Conservation (phyloP, 1,284 basidiomycete genomes). For the Pascua guehoae region DNA sequence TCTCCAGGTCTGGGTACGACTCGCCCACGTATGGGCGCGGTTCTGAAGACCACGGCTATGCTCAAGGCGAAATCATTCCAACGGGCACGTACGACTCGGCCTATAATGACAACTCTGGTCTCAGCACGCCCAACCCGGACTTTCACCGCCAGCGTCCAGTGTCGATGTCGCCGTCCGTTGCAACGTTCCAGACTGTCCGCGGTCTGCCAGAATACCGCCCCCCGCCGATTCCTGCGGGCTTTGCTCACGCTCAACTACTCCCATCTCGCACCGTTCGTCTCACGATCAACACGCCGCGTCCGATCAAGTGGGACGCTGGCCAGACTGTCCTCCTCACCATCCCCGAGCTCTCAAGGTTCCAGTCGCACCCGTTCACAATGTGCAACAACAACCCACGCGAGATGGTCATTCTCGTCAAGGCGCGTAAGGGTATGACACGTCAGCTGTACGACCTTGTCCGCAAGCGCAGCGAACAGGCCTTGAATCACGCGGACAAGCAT, state of each 20-base stretch:
- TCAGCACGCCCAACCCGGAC: no score
- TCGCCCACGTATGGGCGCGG: no score
- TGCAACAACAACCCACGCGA: slow-evolving; percentile 63
- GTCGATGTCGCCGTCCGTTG: not conserved
- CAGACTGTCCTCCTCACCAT: slow-evolving; percentile 62
- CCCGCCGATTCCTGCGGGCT: slow-evolving; percentile 48
- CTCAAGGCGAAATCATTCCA: slow-evolving; percentile 9
- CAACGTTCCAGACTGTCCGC: not conserved
- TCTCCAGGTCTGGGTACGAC: not conserved
- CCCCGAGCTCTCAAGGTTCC: slow-evolving; percentile 64
- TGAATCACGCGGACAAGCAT: slow-evolving; percentile 17
- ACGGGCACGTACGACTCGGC: slow-evolving; percentile 5
- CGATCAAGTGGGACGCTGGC: slow-evolving; percentile 69
- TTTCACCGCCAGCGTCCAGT: no score
- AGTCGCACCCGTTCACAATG: slow-evolving; percentile 78
- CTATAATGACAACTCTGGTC: not conserved
- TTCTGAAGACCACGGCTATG: not conserved
- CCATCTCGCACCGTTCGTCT: slow-evolving; percentile 74
- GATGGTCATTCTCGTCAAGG: slow-evolving; percentile 70
- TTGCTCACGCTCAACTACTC: slow-evolving; percentile 70
- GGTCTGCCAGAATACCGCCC: slow-evolving; percentile 5
- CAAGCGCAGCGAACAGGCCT: slow-evolving; percentile 36
- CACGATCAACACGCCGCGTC: slow-evolving; percentile 62
- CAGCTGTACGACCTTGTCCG: slow-evolving; percentile 63
- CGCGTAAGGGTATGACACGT: slow-evolving; percentile 70